phyloP scores from a whole-genome alignment of 75 land plant genomes.

The Ceratopteris richardii region DNA sequence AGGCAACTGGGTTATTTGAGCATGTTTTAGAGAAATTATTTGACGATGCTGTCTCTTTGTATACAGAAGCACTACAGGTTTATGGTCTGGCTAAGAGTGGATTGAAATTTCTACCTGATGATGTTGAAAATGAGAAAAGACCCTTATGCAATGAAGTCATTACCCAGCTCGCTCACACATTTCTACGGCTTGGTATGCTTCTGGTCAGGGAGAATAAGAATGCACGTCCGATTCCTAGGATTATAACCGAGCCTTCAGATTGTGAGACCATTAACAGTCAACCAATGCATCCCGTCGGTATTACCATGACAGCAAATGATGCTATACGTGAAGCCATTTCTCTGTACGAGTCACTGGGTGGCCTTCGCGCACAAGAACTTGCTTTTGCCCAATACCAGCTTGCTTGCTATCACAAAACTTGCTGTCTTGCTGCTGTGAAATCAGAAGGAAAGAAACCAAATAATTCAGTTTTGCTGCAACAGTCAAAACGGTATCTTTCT shows the following conservation, averaged over 20 bases:
- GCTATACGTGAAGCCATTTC: slow-evolving; percentile 78
- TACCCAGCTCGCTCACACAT: slow-evolving; percentile 88
- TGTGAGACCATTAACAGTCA: slow-evolving; percentile 7
- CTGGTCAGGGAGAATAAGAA: slow-evolving; percentile 58
- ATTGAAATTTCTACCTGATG: slow-evolving; percentile 13
- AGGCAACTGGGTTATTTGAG: slow-evolving; percentile 27
- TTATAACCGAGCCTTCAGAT: slow-evolving; percentile 1
- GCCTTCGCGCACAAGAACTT: slow-evolving; percentile 71
- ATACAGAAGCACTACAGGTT: slow-evolving; percentile 56
- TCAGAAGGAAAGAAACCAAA: slow-evolving; percentile 23
- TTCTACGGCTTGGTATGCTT: slow-evolving; percentile 89
- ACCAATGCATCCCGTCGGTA: slow-evolving; percentile 17
- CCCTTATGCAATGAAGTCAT: slow-evolving; percentile 59
- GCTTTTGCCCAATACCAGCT: slow-evolving; percentile 89
- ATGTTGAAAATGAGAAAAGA: slow-evolving; percentile 19
- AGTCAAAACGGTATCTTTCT: slow-evolving; percentile 69
- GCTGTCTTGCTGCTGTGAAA: slow-evolving; percentile 51
- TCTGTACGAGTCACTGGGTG: slow-evolving; percentile 76
- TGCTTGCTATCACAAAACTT: slow-evolving; percentile 74
- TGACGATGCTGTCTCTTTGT: slow-evolving; percentile 57
- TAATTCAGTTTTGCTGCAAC: slow-evolving; percentile 36
- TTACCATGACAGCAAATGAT: slow-evolving; percentile 64
- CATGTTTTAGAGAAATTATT: slow-evolving; percentile 40
- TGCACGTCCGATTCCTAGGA: slow-evolving; percentile 30
- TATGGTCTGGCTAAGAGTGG: slow-evolving; percentile 72